These are phyloP conservation scores for Phragmites australis DNA, from an alignment of 176 grass and related monocot species.

Conservation along the genomic window DNA sequence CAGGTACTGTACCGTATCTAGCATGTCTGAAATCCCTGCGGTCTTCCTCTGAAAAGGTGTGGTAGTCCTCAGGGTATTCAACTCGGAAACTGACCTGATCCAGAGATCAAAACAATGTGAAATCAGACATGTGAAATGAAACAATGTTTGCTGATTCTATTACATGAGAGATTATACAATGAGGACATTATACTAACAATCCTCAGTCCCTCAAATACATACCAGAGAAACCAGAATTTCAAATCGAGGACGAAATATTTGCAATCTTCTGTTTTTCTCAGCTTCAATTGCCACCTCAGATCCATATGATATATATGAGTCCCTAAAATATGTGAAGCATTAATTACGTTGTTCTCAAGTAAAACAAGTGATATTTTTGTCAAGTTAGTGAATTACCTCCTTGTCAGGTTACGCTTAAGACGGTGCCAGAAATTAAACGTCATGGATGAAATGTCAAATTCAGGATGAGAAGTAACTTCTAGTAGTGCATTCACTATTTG, in stretches of 20 bases:
- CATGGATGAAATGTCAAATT: conserved; percentile 99
- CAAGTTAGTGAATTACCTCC: conserved; percentile 52
- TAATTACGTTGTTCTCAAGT: conserved; percentile 26
- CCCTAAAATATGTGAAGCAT: conserved; percentile 55
- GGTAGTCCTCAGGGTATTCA: conserved; percentile 86
- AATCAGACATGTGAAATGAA: conserved; percentile 25
- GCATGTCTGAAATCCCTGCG: conserved; percentile 90
- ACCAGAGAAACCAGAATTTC: conserved; percentile 92
- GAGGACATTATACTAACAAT: background rate
- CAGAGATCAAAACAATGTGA: conserved; percentile 30
- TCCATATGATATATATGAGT: conserved; percentile 70
- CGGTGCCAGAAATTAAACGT: conserved; percentile 99
- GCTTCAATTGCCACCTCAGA: conserved; percentile 66
- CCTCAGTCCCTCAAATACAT: conserved; percentile 30
- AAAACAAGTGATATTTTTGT: conserved; percentile 14
- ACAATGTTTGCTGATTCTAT: background rate
- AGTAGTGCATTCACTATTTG: conserved; percentile 91
- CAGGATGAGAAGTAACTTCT: conserved; percentile 85
- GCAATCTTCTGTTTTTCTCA: conserved; percentile 86
- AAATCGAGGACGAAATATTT: conserved; percentile 69
- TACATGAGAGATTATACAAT: background rate
- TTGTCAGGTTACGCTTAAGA: conserved; percentile 69
- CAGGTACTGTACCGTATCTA: conserved; percentile 66
- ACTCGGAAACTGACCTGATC: conserved; percentile 87
- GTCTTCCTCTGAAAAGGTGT: conserved; percentile 84